Base-by-base conservation (phyloP, 345 rosid genomes). In the Eucalyptus guilfoylei region DNA sequence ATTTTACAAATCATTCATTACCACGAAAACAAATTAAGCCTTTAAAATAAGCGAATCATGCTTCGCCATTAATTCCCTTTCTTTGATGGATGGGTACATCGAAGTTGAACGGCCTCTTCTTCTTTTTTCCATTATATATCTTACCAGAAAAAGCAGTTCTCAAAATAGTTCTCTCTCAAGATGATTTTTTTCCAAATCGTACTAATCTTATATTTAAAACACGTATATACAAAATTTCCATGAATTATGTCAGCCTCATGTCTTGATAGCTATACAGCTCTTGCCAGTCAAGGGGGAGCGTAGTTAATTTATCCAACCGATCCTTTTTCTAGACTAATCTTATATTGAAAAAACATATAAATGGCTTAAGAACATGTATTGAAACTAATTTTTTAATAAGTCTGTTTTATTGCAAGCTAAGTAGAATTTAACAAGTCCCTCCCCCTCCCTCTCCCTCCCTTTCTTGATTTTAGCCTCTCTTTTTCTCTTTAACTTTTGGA, bases 171-270 rank as follows among this genome's bases (percentile, higher is more conserved):
- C 80, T 67, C 80, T 32, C 23, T 32, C 23, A 0, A 14, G 16
- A 64, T 16, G 3, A n/a, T 15, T n/a, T 64, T 64, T 64, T 64
- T 64, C 37, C 21, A 14, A 64, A 64, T n/a, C 5, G 15, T 0
- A n/a, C 11, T 64, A 52, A n/a, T 15, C 76, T 64, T 64, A 15
- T 4, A 64, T 64, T n/a, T 16, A n/a, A n/a, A 15, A n/a, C 34
- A 64, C 3, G 9, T 60, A 60, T 60, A 60, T 52, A 52, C 26
- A 52, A 52, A 52, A 21, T 52, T 52, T 52, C 58, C 58, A 19
- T 0, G 5, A 19, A 21, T 52, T 8, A 1, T 0, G 5, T 52
- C 0, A 2, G 0, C 26, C 58, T 52, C 58, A 4, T 52, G 11
- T 52, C 58, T 52, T 0, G 2, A 52, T 4, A 52, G 24, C 26